phyloP scores from a whole-genome alignment of 2,329 filamentous ascomycete genomes.

The Microdochium nivale region DNA sequence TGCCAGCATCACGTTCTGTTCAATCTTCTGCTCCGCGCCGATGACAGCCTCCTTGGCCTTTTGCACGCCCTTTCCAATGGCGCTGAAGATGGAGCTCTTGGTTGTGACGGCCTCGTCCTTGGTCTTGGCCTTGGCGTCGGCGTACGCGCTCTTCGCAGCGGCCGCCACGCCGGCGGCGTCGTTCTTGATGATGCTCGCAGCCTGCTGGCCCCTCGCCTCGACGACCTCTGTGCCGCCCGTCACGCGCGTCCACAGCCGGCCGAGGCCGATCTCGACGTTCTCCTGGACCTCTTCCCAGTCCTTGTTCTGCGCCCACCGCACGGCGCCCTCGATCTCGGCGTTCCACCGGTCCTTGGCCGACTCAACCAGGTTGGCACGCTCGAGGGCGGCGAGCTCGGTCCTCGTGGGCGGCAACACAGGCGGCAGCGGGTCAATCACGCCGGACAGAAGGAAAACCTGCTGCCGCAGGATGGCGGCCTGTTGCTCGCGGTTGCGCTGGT shows the following conservation, averaged over 20 bases:
- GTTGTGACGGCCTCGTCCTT: conserved; percentile 23
- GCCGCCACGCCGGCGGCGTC: conserved; percentile 14
- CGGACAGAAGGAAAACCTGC: conserved; percentile 45
- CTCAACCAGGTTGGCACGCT: conserved; percentile 51
- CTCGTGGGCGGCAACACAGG: conserved; percentile 39
- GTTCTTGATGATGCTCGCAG: conserved; percentile 20
- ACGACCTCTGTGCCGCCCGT: conserved; percentile 18
- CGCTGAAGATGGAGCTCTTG: conserved; percentile 26
- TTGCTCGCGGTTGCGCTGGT: conserved; percentile 57
- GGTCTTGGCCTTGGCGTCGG: conserved; percentile 20
- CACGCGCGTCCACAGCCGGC: conserved; percentile 32
- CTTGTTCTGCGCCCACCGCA: conserved; percentile 55
- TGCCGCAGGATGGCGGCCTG: conserved; percentile 49
- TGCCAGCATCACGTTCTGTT: conserved; percentile 7
- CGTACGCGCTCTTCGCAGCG: conserved; percentile 19
- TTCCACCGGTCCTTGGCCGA: conserved; percentile 73
- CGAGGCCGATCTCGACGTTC: conserved; percentile 40
- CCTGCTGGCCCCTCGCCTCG: conserved; percentile 8
- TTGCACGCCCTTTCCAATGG: conserved; percentile 30
- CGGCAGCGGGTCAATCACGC: conserved; percentile 38
- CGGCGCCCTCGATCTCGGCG: conserved; percentile 57
- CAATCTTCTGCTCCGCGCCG: conserved; percentile 26
- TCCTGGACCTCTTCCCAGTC: conserved; percentile 58
- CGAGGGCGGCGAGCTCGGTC: conserved; percentile 39
- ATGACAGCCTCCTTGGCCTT: conserved; percentile 30